Conservation (phyloP, 75 land plant species). For the Azolla pinnata region DNA sequence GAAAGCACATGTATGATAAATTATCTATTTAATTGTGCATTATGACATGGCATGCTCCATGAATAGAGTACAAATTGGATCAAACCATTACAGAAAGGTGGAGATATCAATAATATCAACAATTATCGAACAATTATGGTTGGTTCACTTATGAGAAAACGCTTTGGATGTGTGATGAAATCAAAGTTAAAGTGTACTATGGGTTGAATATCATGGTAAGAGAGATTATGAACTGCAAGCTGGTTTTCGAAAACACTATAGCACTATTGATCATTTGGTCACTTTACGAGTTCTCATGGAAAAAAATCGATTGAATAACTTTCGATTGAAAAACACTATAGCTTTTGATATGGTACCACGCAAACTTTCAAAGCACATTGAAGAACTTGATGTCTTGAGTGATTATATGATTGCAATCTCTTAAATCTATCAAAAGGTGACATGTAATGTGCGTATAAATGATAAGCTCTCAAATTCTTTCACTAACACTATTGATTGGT, state of each 20-base stretch:
- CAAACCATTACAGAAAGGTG: neutral
- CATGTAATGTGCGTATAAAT: neutral
- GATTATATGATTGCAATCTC: neutral
- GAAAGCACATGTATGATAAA: neutral
- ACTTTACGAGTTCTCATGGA: no score
- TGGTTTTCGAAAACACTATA: neutral
- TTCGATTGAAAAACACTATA: no score
- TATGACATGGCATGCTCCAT: neutral
- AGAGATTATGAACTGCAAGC: neutral
- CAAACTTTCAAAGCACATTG: neutral
- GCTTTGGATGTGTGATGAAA: no score
- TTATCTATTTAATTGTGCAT: neutral
- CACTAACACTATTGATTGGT: neutral
- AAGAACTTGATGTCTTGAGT: neutral
- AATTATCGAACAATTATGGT: neutral
- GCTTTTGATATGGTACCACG: neutral
- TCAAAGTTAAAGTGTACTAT: no score
- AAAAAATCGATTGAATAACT: neutral
- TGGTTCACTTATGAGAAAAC: no score
- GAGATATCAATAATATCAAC: neutral
- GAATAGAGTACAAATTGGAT: conserved; percentile 1
- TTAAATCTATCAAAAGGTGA: neutral
- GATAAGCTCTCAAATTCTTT: no score
- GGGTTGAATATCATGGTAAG: neutral
- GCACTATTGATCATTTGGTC: no score